Conservation (phyloP, 2,329 filamentous ascomycete genomes). For the Aspergillus pseudoterreus region DNA sequence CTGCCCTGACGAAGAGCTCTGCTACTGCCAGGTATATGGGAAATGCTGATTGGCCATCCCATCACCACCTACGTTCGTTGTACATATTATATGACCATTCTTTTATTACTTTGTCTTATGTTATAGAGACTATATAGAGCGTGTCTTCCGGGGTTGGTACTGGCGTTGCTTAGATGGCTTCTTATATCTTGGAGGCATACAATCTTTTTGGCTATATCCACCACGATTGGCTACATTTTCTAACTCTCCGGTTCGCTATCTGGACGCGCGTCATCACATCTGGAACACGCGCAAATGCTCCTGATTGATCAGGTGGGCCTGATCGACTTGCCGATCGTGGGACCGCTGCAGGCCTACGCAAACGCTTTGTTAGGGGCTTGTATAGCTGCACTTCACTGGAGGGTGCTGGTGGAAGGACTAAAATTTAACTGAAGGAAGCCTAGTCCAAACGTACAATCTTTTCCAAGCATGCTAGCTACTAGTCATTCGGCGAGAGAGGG, state of each 20-base stretch:
- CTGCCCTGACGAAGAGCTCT: slow-evolving; percentile 33
- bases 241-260: not conserved
- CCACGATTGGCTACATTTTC: not conserved
- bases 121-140: not conserved
- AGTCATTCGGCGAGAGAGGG: too few relatives aligned
- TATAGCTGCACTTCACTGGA: too few relatives aligned
- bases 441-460: too few relatives aligned
- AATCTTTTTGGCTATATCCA: not conserved
- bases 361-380: too few relatives aligned
- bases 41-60: slow-evolving; percentile 22
- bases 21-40: slow-evolving; percentile 36
- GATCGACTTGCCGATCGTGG: too few relatives aligned
- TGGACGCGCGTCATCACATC: too few relatives aligned
- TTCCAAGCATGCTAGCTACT: too few relatives aligned
- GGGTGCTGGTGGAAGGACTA: too few relatives aligned
- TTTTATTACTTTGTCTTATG: not conserved
- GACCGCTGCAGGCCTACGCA: too few relatives aligned
- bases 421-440: too few relatives aligned
- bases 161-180: not conserved
- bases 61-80: not conserved
- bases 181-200: not conserved
- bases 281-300: too few relatives aligned
- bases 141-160: not conserved
- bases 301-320: too few relatives aligned
- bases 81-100: not conserved